These are phyloP conservation scores for Coemansia sp. DNA, from an alignment of 371 early-diverging fungal genomes.

Conservation along the genomic window DNA sequence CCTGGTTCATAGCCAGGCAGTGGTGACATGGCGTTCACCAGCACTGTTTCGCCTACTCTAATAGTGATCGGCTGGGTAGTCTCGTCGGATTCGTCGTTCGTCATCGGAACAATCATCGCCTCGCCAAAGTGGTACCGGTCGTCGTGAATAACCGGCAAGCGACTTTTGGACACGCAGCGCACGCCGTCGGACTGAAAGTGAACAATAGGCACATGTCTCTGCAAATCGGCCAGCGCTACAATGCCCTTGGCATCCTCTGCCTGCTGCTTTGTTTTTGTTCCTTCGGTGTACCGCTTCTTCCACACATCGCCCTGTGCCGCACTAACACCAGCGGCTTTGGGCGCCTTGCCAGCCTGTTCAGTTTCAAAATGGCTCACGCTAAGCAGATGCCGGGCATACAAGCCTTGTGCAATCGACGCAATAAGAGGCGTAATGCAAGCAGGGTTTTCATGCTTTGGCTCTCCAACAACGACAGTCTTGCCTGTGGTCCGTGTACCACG, in stretches of 20 bases:
- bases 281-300: conserved; percentile 40
- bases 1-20: conserved; percentile 15
- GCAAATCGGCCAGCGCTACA: conserved; percentile 24
- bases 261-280: conserved; percentile 14
- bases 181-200: conserved; percentile 14
- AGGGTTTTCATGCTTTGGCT: conserved; percentile 47
- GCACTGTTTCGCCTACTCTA: conserved; percentile 27
- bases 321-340: no score
- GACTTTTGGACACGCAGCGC: neutral
- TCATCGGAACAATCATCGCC: conserved; percentile 1
- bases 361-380: conserved; percentile 35
- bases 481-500: conserved; percentile 18
- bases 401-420: conserved; percentile 53
- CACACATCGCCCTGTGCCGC: conserved; percentile 6
- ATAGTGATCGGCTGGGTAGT: conserved; percentile 5
- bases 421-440: conserved; percentile 57
- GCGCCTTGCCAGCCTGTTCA: neutral
- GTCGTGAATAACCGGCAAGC: conserved; percentile 9
- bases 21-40: conserved; percentile 20
- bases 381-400: conserved; percentile 52
- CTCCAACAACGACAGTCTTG: conserved; percentile 8
- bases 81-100: neutral
- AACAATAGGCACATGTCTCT: conserved; percentile 5
- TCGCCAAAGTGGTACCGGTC: conserved; percentile 21
- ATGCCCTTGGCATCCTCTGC: conserved; percentile 30